Percentiles rank a stretch among this genome's conserved stretches.
phyloP scores from a whole-genome alignment of 345 rosid genomes.

The Corchorus capsularis region DNA sequence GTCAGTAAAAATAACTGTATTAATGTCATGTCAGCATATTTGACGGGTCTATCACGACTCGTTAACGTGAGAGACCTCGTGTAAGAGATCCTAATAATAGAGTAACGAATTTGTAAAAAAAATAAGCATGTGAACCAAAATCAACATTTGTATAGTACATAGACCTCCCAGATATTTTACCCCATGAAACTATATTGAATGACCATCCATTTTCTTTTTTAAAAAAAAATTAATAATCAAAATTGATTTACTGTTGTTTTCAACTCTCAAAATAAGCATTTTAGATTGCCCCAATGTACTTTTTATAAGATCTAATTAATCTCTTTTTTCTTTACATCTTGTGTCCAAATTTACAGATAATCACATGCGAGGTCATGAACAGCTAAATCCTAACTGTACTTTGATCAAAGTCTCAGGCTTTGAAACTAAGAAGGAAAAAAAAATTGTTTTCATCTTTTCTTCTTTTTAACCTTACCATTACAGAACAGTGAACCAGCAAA shows the following conservation, averaged over 20 bases:
- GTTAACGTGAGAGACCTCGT: too few relatives aligned
- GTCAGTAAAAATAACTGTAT: too few relatives aligned
- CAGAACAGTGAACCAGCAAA: conserved; percentile 68
- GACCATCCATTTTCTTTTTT: conserved; percentile 16
- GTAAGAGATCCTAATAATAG: too few relatives aligned
- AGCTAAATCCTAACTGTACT: conserved; percentile 51
- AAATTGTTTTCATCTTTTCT: conserved; percentile 42
- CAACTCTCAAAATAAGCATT: conserved; percentile 6
- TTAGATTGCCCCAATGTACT: not conserved
- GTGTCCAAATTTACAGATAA: conserved; percentile 35
- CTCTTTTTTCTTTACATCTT: conserved; percentile 19
- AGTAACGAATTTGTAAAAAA: too few relatives aligned
- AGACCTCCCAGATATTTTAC: too few relatives aligned
- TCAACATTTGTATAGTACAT: too few relatives aligned
- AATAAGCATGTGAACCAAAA: too few relatives aligned
- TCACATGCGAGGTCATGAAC: conserved; percentile 47
- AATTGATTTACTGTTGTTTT: conserved; percentile 8
- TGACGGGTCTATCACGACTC: too few relatives aligned
- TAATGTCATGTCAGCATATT: too few relatives aligned
- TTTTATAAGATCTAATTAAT: conserved; percentile 28
- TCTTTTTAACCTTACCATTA: conserved; percentile 64
- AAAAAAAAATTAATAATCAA: not conserved
- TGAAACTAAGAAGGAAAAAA: not conserved
- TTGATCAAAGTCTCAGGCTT: conserved; percentile 28
- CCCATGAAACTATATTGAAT: not conserved